These are phyloP conservation scores for Raffaelea albimanens DNA, from an alignment of 2,329 filamentous ascomycete species.

Conservation along the genomic window DNA sequence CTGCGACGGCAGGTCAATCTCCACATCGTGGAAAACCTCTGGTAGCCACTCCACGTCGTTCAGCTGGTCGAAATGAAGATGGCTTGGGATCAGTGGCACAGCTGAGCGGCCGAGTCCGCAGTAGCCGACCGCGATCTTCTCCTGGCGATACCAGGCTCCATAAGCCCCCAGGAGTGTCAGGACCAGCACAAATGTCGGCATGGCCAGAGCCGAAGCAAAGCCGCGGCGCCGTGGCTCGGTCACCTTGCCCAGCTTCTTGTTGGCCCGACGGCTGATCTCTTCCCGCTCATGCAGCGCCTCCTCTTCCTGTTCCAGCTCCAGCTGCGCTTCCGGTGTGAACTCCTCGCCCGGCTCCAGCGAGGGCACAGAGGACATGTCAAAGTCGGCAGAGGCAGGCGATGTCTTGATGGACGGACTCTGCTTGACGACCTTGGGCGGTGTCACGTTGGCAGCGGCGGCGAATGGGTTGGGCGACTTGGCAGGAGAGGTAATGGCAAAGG, in stretches of 20 bases:
- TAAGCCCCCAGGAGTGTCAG: constrained; percentile 63
- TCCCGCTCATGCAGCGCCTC: constrained; percentile 38
- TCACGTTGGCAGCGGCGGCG: too few relatives aligned
- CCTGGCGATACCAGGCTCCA: constrained; percentile 77
- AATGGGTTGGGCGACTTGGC: neutral
- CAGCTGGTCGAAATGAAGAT: constrained; percentile 16
- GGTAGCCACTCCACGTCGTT: constrained; percentile 30
- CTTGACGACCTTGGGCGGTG: too few relatives aligned
- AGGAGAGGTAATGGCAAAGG: too few relatives aligned
- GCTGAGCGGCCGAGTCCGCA: constrained; percentile 71
- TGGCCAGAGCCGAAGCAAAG: constrained; percentile 37
- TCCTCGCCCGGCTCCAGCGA: constrained; percentile 69
- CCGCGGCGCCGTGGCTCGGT: constrained; percentile 20
- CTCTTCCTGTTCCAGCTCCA: constrained; percentile 67
- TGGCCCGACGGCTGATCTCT: constrained; percentile 25
- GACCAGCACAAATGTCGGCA: constrained; percentile 62
- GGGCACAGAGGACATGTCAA: neutral
- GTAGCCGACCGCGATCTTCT: constrained; percentile 93
- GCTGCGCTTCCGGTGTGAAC: constrained; percentile 83
- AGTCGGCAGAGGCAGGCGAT: neutral
- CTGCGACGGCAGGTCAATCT: neutral
- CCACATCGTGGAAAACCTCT: constrained; percentile 27
- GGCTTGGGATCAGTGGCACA: constrained; percentile 29
- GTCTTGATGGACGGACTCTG: neutral
- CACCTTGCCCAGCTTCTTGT: constrained; percentile 3